Evolutionary conservation across 352 stramenopile genomes (phyloP), one percentile per base, ranked within the genome.

Genomic region (Phytophthora pini): DNA sequence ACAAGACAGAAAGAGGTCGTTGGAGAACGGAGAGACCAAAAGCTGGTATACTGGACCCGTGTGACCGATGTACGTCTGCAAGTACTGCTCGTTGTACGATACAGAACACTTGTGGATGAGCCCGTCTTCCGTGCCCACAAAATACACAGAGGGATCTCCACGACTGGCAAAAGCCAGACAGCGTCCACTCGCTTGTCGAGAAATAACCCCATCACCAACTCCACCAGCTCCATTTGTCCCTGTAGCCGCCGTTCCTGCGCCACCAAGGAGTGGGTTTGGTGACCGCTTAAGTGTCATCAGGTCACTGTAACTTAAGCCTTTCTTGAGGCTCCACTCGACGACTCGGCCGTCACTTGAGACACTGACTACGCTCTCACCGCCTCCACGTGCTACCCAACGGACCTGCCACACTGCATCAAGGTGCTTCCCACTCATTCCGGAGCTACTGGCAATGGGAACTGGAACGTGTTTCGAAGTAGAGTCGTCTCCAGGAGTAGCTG

Each of bases 81-180:
- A 69, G 56, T 98, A 98, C 68, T 97, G 90, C 59, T 98, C 94
- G 60, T 96, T 97, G 87, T 98, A 98, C 56, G 88, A 97, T 13
- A 91, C 80, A 7, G 86, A 97, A 65, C 93, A 98, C 53, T 95
- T 95, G 79, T 98, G 91, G 50, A 98, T 85, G 7, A 94, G 68
- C 4, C 94, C 94, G 64, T 98, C 92, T 54, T 98, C 92, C 1
- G 91, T 98, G 11, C 90, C 93, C 1, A 94, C 89, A 47, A 95
- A 95, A 65, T 98, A 98, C 17, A 92, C 85, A 5, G 79, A 89
- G 27, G 78, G 72, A 65, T 98, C 93, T 32, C 84, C 76, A 17
- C 56, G 68, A 27, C 48, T 71, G 1, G 87, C 80, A 68, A 98
- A 98, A 15, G 96, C 89, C 27, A 98, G 82, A 58, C 82, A 96